phyloP scores from a whole-genome alignment of 164 flowering plant species.

The Litsea cubeba region DNA sequence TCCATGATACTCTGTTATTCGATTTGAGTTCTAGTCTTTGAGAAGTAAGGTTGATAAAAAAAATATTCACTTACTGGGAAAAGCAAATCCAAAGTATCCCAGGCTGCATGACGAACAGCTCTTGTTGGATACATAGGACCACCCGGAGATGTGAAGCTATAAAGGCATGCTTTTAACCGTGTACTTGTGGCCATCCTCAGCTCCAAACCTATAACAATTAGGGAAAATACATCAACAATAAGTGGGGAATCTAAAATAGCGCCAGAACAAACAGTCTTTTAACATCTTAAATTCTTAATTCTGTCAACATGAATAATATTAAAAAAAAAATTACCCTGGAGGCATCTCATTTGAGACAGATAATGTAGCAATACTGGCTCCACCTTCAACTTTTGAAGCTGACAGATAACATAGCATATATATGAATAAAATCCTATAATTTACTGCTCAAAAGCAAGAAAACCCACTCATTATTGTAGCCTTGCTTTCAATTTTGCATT shows the following conservation, averaged over 20 bases:
- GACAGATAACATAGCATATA: constrained; percentile 11
- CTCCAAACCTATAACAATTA: constrained; percentile 61
- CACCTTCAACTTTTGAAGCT: constrained; percentile 94
- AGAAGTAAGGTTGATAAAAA: no score
- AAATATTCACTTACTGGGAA: constrained; percentile 67
- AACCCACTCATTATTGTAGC: background rate
- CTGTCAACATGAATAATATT: background rate
- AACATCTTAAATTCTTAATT: background rate
- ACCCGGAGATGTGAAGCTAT: constrained; percentile 98
- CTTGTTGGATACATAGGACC: constrained; percentile 99
- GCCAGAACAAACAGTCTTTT: background rate
- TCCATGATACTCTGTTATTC: no score
- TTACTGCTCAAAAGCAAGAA: background rate
- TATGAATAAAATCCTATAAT: background rate
- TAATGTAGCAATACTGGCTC: constrained; percentile 95
- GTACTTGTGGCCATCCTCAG: constrained; percentile 93
- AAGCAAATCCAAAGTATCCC: constrained; percentile 84
- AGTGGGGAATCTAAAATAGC: background rate
- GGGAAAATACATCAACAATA: background rate
- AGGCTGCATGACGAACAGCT: constrained; percentile 98
- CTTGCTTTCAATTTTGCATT: background rate
- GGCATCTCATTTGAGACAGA: constrained; percentile 64
- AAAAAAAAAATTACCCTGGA: constrained; percentile 52
- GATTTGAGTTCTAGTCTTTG: no score
- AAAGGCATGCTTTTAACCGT: constrained; percentile 87